phyloP scores from a whole-genome alignment of 352 stramenopile species.

The Blastocystis hominis region DNA sequence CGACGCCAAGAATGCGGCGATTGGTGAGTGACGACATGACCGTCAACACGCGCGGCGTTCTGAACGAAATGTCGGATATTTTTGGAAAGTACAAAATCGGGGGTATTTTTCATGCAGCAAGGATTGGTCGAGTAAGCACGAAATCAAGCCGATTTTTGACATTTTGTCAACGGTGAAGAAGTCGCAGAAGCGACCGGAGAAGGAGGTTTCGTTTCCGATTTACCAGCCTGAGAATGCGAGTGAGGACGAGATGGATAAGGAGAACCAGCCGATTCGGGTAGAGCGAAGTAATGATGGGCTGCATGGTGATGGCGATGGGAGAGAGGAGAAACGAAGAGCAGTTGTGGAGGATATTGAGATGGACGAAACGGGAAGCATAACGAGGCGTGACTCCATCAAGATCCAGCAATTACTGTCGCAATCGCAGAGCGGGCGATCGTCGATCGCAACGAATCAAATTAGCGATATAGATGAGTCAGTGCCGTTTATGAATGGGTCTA shows the following conservation, averaged over 20 bases:
- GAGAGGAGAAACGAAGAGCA: neutral
- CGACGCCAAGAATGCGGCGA: neutral
- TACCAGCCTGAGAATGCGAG: neutral
- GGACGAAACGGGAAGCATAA: conserved; percentile 19
- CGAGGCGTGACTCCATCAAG: neutral
- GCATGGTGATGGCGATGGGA: neutral
- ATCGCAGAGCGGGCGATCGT: neutral
- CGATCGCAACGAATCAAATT: conserved; percentile 17
- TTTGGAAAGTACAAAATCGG: conserved; percentile 31
- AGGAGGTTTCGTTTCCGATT: conserved; percentile 4
- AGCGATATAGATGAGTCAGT: conserved; percentile 18
- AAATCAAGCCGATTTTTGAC: conserved; percentile 16
- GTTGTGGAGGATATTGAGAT: conserved; percentile 30
- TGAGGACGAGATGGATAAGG: conserved; percentile 4
- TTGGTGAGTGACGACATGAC: conserved; percentile 3
- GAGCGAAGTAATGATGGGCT: neutral
- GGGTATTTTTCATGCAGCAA: neutral
- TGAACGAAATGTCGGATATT: conserved; percentile 44
- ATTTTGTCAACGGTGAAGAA: conserved; percentile 49
- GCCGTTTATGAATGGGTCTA: conserved; percentile 12
- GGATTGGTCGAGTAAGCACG: conserved; percentile 18
- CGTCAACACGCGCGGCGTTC: conserved; percentile 26
- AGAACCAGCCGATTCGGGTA: conserved; percentile 11
- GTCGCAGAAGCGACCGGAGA: neutral
- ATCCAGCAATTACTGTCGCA: conserved; percentile 49